Base-by-base conservation (phyloP, 805 yeast species). In the Metschnikowia drakensbergensis region DNA sequence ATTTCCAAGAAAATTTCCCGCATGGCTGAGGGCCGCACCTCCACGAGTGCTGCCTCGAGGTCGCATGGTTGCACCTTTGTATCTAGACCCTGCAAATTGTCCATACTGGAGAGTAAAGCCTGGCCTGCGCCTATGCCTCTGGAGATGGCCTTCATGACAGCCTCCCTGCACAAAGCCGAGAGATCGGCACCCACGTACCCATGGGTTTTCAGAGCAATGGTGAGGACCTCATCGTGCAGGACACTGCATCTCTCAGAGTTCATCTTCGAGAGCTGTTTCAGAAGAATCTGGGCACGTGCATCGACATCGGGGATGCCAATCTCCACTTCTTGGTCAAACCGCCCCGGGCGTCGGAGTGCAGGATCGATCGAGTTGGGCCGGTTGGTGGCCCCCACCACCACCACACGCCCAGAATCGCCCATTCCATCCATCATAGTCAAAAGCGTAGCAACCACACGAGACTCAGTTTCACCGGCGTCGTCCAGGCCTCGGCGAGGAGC, bases 111-210 rank as follows among this genome's bases (percentile, higher is more conserved):
- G 26, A 32, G 7, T 42, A 46, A 6, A 37, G 40, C n/a, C 35
- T 37, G 3, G 55, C 52, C 1, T 7, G 39, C 27, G 6, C 33
- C 33, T 5, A 84, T 55, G 0, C 84, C 84, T 45, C 87, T 69
- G 45, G 83, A 80, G 13, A 94, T 86, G 1, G 96, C 84, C 52
- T 78, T 80, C 86, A 91, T 81, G 0, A 89, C 96, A 5, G 95
- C 80, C 61, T 94, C 99, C 43, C 97, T 74, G 52, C 91, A 82
- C 23, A 94, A 71, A 0, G 97, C 96, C 3, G 86, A 81, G 42
- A 94, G 67, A 68, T 94, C 99, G 0, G 98, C 97, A 41, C 99
- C 99, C 1, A 94, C 99, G 61, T 88, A 94, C 5, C 99, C 99
- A 66, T 94, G 99, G 0, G 98, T 91, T 60, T 81, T 84, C 4